Percentiles rank a stretch among this genome's conserved stretches.
Evolutionary conservation across 1,139 yeast genomes (phyloP).

Genomic region (Trichomonascaceae sp.): DNA sequence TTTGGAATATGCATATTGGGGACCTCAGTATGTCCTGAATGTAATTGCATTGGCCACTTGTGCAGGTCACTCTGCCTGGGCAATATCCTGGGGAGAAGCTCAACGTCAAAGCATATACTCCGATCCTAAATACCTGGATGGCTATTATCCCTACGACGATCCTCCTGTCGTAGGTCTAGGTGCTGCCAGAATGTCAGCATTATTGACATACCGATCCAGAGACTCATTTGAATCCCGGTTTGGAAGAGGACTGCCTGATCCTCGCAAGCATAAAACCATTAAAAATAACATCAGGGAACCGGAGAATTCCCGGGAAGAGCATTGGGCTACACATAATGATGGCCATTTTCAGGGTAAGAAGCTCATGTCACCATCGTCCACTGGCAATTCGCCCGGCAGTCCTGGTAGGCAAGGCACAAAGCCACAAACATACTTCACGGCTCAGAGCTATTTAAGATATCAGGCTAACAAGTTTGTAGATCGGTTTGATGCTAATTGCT

Average conservation of each 20-base stretch:
- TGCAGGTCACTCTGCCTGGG: slow-evolving; percentile 96
- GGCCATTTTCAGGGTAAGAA: slow-evolving; percentile 40
- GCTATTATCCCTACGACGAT: slow-evolving; percentile 68
- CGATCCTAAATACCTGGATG: slow-evolving; percentile 87
- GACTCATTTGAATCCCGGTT: slow-evolving; percentile 87
- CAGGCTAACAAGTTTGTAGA: slow-evolving; percentile 87
- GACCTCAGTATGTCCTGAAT: slow-evolving; percentile 60
- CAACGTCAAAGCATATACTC: slow-evolving; percentile 93
- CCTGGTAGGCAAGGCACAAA: slow-evolving; percentile 22
- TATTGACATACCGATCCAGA: slow-evolving; percentile 85
- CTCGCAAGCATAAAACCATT: slow-evolving; percentile 33
- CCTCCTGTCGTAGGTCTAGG: slow-evolving; percentile 84
- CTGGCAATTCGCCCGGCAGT: slow-evolving; percentile 1
- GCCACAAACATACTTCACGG: slow-evolving; percentile 88
- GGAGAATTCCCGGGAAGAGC: slow-evolving; percentile 41
- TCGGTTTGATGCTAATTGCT: slow-evolving; percentile 94
- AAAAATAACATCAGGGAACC: slow-evolving; percentile 29
- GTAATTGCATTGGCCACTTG: slow-evolving; percentile 88
- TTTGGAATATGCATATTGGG: slow-evolving; percentile 74
- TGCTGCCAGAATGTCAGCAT: slow-evolving; percentile 97
- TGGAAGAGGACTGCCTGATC: slow-evolving; percentile 68
- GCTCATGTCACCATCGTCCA: slow-evolving; percentile 15
- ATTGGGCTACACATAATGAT: slow-evolving; percentile 62
- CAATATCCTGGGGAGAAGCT: slow-evolving; percentile 98
- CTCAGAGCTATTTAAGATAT: slow-evolving; percentile 88